A percentile compares a stretch with the other conserved stretches of the same genome.
phyloP scores from a whole-genome alignment of 2,329 filamentous ascomycete species.

The Exophiala xenobiotica region DNA sequence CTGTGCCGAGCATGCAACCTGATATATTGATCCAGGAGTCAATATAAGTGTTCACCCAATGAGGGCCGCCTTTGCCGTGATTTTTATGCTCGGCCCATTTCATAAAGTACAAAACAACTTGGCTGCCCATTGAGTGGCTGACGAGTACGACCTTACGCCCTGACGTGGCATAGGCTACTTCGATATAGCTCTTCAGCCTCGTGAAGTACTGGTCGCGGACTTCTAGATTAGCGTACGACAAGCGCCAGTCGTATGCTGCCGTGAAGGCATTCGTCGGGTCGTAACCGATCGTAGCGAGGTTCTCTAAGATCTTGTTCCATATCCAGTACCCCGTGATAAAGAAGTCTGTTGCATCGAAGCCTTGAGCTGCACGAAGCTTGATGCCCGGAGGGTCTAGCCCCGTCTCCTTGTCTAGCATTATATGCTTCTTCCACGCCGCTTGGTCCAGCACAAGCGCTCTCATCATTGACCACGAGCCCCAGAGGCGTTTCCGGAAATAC shows the following conservation, averaged over 20 bases:
- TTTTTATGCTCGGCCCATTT: slow-evolving; percentile 79
- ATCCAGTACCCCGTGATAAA: slow-evolving; percentile 87
- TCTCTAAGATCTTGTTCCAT: slow-evolving; percentile 98
- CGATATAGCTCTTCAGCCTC: slow-evolving; percentile 83
- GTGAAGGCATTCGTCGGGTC: slow-evolving; percentile 75
- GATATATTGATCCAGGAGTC: slow-evolving; percentile 98
- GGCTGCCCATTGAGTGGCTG: slow-evolving; percentile 96
- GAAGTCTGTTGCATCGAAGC: slow-evolving; percentile 97
- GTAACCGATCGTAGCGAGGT: slow-evolving; percentile 91
- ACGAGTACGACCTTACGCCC: slow-evolving; percentile 79
- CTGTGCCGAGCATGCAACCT: slow-evolving; percentile 93
- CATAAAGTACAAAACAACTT: slow-evolving; percentile 81
- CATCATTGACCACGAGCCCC: slow-evolving; percentile 99
- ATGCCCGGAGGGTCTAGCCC: slow-evolving; percentile 87
- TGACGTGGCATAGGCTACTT: slow-evolving; percentile 71
- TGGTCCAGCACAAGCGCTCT: slow-evolving; percentile 89
- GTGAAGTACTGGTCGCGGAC: slow-evolving; percentile 91
- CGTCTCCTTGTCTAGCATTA: slow-evolving; percentile 92
- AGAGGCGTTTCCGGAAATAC: slow-evolving; percentile 91
- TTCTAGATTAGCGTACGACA: slow-evolving; percentile 88
- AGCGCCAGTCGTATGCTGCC: slow-evolving; percentile 82
- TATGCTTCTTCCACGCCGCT: slow-evolving; percentile 88
- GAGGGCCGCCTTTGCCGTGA: slow-evolving; percentile 73
- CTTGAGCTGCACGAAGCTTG: slow-evolving; percentile 89
- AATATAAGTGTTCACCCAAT: slow-evolving; percentile 87